A percentile compares a stretch with the other conserved stretches of the same genome.
Conservation (phyloP, 2,329 filamentous ascomycete genomes). For the Neofusicoccum umdonicola region DNA sequence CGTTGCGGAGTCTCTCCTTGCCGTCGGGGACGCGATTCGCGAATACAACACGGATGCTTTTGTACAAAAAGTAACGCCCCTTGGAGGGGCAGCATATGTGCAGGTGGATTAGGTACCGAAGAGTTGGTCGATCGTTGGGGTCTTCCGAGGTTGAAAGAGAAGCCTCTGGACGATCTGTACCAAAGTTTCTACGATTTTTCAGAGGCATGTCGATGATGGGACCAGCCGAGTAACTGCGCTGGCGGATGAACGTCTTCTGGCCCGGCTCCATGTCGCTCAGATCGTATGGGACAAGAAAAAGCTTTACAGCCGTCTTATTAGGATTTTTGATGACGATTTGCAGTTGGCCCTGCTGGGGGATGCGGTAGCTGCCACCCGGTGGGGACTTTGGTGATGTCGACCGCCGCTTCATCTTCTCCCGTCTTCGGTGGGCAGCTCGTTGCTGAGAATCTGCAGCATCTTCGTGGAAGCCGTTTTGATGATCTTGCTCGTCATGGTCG, state of each 20-base stretch:
- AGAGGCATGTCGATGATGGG: constrained; percentile 73
- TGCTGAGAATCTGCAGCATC: constrained; percentile 17
- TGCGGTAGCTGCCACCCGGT: constrained; percentile 86
- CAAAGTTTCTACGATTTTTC: constrained; percentile 45
- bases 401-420: constrained; percentile 60
- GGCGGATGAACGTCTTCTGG: constrained; percentile 93
- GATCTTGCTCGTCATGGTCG: constrained; percentile 29
- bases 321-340: constrained; percentile 98
- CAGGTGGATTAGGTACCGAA: constrained; percentile 88
- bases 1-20: constrained; percentile 87
- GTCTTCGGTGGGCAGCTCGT: constrained; percentile 40
- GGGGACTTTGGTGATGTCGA: constrained; percentile 57
- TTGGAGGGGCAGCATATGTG: constrained; percentile 87
- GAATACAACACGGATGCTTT: constrained; percentile 89
- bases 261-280: constrained; percentile 87
- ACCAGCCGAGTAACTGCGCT: constrained; percentile 82
- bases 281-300: constrained; percentile 93
- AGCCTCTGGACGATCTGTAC: constrained; percentile 55
- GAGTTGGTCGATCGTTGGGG: constrained; percentile 64
- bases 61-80: constrained; percentile 86
- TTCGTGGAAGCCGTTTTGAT: constrained; percentile 16
- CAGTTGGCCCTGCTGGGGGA: constrained; percentile 88
- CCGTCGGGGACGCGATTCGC: constrained; percentile 94
- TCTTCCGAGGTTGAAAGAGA: constrained; percentile 49
- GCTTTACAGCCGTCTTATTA: constrained; percentile 95